Conservation (phyloP, 192 early-diverging fungal species). For the Backusella sp. region DNA sequence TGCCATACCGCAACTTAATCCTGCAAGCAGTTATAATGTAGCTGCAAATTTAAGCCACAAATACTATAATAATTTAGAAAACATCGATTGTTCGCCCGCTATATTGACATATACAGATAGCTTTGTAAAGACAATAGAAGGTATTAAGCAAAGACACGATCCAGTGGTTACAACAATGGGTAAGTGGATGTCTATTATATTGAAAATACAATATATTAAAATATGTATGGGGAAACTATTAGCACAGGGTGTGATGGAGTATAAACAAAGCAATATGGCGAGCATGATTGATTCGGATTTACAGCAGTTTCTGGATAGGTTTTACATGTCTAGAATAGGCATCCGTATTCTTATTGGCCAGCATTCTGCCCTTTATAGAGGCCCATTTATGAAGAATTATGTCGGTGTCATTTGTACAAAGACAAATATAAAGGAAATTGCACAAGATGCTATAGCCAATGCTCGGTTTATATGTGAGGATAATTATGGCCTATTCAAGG, state of each 20-base stretch:
- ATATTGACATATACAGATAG: slow-evolving; percentile 74
- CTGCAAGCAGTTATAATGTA: background rate
- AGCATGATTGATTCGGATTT: slow-evolving; percentile 65
- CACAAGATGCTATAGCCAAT: slow-evolving; percentile 86
- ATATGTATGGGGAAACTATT: background rate
- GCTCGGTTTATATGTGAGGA: slow-evolving; percentile 89
- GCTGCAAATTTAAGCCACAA: slow-evolving; percentile 47
- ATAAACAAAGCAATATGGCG: slow-evolving; percentile 61
- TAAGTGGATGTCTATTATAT: slow-evolving; percentile 17
- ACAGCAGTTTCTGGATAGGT: slow-evolving; percentile 91
- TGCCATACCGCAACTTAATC: slow-evolving; percentile 27
- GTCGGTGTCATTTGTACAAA: slow-evolving; percentile 93
- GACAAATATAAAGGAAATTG: slow-evolving; percentile 78
- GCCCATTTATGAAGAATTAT: slow-evolving; percentile 63
- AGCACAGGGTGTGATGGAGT: slow-evolving; percentile 92
- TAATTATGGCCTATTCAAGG: slow-evolving; percentile 79
- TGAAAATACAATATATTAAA: background rate
- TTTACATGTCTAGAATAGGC: slow-evolving; percentile 95
- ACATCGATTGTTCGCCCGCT: slow-evolving; percentile 60
- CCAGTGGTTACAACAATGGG: slow-evolving; percentile 86
- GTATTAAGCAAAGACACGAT: slow-evolving; percentile 90
- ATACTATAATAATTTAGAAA: slow-evolving; percentile 56
- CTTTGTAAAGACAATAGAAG: slow-evolving; percentile 87
- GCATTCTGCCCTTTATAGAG: slow-evolving; percentile 70
- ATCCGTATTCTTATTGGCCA: slow-evolving; percentile 95